These are phyloP conservation scores for Fusarium liriodendri DNA, from an alignment of 2,329 filamentous ascomycete genomes.

Conservation along the genomic window DNA sequence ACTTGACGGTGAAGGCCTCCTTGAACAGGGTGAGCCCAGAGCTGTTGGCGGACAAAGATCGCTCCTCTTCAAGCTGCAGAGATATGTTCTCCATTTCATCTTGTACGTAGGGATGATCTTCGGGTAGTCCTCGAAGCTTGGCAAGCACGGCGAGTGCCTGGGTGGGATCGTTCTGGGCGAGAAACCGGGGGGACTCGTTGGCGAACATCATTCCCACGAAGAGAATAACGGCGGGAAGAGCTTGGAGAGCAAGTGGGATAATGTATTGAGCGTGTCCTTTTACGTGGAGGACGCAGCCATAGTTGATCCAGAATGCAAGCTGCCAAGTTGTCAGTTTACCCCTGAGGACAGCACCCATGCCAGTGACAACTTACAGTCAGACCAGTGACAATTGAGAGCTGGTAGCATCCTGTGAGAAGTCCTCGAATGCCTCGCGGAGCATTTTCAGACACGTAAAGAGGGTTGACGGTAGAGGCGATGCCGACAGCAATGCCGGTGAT, in stretches of 20 bases:
- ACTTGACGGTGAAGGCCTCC: constrained; percentile 69
- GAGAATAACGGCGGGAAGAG: constrained; percentile 69
- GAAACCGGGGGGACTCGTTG: constrained; percentile 71
- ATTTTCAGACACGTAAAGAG: background rate
- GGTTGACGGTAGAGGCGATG: background rate
- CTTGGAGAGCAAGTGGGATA: constrained; percentile 71
- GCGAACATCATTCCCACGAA: constrained; percentile 70
- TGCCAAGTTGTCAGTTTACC: constrained; percentile 1
- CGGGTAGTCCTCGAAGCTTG: constrained; percentile 63
- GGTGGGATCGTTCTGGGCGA: constrained; percentile 72
- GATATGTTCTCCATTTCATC: constrained; percentile 67
- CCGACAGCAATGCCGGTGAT: background rate
- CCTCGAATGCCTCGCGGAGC: background rate
- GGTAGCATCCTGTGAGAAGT: background rate
- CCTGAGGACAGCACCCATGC: background rate
- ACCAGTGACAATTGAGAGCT: background rate
- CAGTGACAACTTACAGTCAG: background rate
- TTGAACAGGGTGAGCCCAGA: constrained; percentile 63
- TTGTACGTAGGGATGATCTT: constrained; percentile 64
- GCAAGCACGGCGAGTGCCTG: constrained; percentile 66
- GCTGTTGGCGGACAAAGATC: constrained; percentile 52
- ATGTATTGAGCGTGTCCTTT: constrained; percentile 16
- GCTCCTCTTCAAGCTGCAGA: constrained; percentile 67
- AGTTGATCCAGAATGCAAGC: constrained; percentile 29
- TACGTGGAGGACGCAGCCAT: constrained; percentile 12